Evolutionary conservation across 1,284 basidiomycete genomes (phyloP), one percentile per base, ranked within the genome.

Genomic region (Cryptococcus neoformans): DNA sequence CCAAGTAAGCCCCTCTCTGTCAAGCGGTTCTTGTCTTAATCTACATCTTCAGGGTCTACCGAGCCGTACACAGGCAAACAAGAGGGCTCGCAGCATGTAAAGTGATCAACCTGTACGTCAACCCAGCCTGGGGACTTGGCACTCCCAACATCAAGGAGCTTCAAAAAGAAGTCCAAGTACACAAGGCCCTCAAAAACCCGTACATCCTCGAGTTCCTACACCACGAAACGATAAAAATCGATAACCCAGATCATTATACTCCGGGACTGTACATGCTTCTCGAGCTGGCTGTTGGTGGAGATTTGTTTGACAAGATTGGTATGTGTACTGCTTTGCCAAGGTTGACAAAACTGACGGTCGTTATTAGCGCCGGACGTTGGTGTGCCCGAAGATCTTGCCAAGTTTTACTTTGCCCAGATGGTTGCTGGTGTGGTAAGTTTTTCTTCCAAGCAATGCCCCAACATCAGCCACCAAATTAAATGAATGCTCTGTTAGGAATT

Each of bases 291-390:
- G 87, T 87, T 0, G 94, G 93, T 46, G 95, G 96, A 0, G 95
- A 99, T 75, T 78, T 99, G 44, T 99, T 99, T 73, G 96, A 99
- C 78, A 98, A 98, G 81, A 98, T 99, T 59, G 89, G 93, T 93
- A 68, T 60, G 79, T 64, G 6, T 21, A 14, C 12, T 11, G 9
- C 17, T 28, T 16, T 10, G 10, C 40, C 34, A 16, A 9, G 17
- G n/a, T 11, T 17, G 21, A 12, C 8, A 5, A 2, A 11, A 6
- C 17, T 36, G 16, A 44, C 39, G 36, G 8, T 21, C 10, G 14
- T 28, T n/a, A 11, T 7, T 61, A 90, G 89, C 84, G 2, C 92
- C 92, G 4, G 91, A 98, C 67, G 82, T 91, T 7, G 95, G 95
- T 4, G 82, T 96, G 0, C 84, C 86, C 37, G 89, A 93, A 59